These are phyloP conservation scores for Tolypocladium tundrense DNA, from an alignment of 2,329 filamentous ascomycete species.

Conservation along the genomic window DNA sequence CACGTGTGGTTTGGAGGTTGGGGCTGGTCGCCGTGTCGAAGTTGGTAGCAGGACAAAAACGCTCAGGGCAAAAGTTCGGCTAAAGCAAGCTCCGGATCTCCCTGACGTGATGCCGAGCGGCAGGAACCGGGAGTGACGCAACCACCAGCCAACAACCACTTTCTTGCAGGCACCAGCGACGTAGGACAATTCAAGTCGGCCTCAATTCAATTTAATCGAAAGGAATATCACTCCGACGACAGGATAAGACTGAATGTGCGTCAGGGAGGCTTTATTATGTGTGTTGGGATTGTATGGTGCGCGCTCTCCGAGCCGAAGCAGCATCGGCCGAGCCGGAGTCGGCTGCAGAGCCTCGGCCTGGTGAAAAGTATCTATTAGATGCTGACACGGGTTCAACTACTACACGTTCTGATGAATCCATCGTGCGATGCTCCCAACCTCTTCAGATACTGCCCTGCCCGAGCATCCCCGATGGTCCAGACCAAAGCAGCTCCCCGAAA, in stretches of 20 bases:
- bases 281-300: neutral
- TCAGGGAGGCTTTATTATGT: neutral
- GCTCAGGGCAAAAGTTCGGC: conserved; percentile 34
- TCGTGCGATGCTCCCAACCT: neutral
- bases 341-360: neutral
- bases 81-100: conserved; percentile 15
- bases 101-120: conserved; percentile 9
- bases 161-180: neutral
- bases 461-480: neutral
- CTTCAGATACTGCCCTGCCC: neutral
- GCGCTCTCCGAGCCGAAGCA: neutral
- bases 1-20: conserved; percentile 20
- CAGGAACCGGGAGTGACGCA: conserved; percentile 26
- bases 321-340: neutral
- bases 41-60: conserved; percentile 27
- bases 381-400: neutral
- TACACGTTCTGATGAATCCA: neutral
- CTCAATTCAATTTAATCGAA: neutral
- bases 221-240: neutral
- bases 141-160: conserved; percentile 3
- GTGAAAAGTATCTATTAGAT: neutral
- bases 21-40: conserved; percentile 9
- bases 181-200: neutral
- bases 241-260: neutral
- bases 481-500: neutral